Base-by-base conservation (phyloP, 192 early-diverging fungal species). In the Coemansia sp. region DNA sequence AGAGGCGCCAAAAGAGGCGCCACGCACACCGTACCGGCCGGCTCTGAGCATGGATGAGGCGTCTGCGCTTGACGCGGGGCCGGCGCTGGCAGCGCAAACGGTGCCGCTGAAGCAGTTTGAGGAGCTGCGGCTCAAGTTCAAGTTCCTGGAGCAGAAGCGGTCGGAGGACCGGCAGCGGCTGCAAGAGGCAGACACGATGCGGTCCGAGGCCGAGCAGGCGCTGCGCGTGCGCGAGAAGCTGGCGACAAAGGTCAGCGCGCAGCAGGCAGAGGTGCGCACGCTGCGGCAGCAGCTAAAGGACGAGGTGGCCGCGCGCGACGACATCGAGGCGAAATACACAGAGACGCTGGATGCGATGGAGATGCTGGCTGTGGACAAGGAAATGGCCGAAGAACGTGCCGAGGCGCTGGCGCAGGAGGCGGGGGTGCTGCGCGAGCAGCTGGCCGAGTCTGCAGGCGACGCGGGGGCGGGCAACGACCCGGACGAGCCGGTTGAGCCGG, bases 341-440 rank as follows among this genome's bases (percentile, higher is more conserved):
- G 93, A 95, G 29, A 76, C 87, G 16, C 57, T 84, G 21, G 94
- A 95, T 22, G 76, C 77, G 14, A 81, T 95, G 73, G 95, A 97
- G 71, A 87, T 94, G 75, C 84, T 90, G 54, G 80, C 91, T 5
- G 63, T 97, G 12, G 95, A 97, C 81, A 90, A 90, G 66, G 93
- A 97, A 70, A 86, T 94, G 83, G 93, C 92, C 0, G 94, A 95
- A 58, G 93, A 95, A 63, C 83, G 82, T 35, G 86, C 87, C 21
- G 93, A 95, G 38, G 77, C 83, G 16, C 53, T 94, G 50, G 82
- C 87, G 57, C 87, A 87, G 24, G 92, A 95, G 62, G 77, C 87
- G 0, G 76, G 77, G 30, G 54, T 81, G 19, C 65, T 94, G 19
- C 89, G 90, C 54, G 92, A 94, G 53, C 89, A 90, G 56, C 71